phyloP scores from a whole-genome alignment of 129 eudicot genomes.

The Pulicaria dysenterica region DNA sequence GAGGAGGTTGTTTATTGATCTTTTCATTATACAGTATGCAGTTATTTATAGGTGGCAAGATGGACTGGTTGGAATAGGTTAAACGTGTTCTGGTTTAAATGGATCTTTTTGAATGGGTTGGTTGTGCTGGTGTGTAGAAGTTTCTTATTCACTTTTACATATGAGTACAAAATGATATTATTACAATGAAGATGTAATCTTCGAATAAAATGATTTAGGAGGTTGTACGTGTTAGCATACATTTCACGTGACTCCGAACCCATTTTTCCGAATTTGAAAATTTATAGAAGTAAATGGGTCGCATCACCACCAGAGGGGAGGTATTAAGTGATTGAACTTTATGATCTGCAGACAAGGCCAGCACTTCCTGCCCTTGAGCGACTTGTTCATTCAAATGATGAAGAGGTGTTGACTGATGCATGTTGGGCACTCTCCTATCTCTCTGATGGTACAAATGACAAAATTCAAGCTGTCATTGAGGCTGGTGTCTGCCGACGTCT shows the following conservation, averaged over 20 bases:
- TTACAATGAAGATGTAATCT: not conserved
- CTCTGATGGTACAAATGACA: conserved; percentile 90
- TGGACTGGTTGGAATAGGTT: not conserved
- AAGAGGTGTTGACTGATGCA: conserved; percentile 90
- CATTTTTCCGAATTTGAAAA: not conserved
- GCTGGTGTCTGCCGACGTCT: conserved; percentile 86
- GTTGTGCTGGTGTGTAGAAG: not conserved
- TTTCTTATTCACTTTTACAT: not conserved
- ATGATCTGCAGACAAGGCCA: conserved; percentile 59
- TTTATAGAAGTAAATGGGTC: no score
- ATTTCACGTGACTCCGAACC: not conserved
- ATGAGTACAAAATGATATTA: not conserved
- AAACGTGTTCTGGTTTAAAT: not conserved
- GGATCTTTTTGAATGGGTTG: not conserved
- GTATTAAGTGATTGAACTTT: not conserved
- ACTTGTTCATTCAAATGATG: conserved; percentile 80
- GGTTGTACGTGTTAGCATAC: not conserved
- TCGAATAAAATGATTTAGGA: not conserved
- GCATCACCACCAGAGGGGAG: no score
- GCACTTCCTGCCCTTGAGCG: conserved; percentile 85
- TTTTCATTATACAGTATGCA: not conserved
- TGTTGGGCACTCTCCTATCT: conserved; percentile 95
- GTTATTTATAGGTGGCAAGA: conserved; percentile 1
- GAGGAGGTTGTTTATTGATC: conserved; percentile 58
- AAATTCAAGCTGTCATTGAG: conserved; percentile 91